phyloP scores from a whole-genome alignment of 306 rosid species.

The Vigna unguiculata region DNA sequence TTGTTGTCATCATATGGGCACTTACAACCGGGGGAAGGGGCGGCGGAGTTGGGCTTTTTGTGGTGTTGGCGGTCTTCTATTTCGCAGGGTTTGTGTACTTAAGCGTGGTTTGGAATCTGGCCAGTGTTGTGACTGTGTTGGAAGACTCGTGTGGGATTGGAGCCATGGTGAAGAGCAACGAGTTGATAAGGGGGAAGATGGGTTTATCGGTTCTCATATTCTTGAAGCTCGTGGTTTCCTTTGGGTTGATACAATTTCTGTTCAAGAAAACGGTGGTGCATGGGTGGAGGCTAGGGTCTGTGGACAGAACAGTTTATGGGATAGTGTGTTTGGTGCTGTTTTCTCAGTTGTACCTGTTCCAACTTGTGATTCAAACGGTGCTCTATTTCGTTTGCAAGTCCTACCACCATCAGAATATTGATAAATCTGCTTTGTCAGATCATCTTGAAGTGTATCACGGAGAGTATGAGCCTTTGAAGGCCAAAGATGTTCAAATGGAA shows the following conservation, averaged over 20 bases:
- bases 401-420: slow-evolving; percentile 80
- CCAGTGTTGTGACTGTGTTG: slow-evolving; percentile 70
- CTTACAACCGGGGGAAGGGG: accelerated
- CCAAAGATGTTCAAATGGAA: slow-evolving; percentile 77
- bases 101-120: slow-evolving; percentile 70
- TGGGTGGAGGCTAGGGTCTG: slow-evolving; percentile 39
- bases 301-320: slow-evolving; percentile 48
- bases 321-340: slow-evolving; percentile 54
- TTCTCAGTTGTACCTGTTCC: slow-evolving; percentile 51
- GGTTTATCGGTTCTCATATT: slow-evolving; percentile 42
- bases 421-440: slow-evolving; percentile 74
- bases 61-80: slow-evolving; percentile 24
- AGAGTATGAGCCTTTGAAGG: slow-evolving; percentile 68
- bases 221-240: slow-evolving; percentile 16
- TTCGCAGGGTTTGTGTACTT: slow-evolving; percentile 62
- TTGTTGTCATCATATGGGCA: neutral
- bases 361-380: slow-evolving; percentile 70
- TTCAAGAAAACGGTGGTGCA: slow-evolving; percentile 54
- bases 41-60: neutral
- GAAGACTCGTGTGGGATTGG: slow-evolving; percentile 69
- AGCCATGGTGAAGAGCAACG: slow-evolving; percentile 77
- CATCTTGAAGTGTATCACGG: slow-evolving; percentile 73
- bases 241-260: slow-evolving; percentile 18
- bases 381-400: slow-evolving; percentile 88
- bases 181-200: slow-evolving; percentile 68